Base-by-base conservation (phyloP, 805 yeast genomes). In the Cyberlindnera petersonii region DNA sequence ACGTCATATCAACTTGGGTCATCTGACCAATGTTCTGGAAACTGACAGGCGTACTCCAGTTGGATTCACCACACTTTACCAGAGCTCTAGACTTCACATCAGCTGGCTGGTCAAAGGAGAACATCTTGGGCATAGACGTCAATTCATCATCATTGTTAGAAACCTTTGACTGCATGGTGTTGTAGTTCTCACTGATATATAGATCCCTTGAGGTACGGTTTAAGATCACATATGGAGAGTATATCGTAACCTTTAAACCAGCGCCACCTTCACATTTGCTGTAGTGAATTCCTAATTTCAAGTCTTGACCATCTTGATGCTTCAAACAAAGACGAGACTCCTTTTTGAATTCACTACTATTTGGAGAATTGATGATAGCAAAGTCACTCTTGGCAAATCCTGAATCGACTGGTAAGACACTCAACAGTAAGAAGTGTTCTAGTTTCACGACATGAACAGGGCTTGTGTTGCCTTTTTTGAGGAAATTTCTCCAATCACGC, bases 21-120 rank as follows among this genome's bases (percentile, higher is more conserved):
- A 79, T 68, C 47, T 88, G 91, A 0, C 98, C 98, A 39, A 91
- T 73, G 4, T 95, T 94, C 56, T 89, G 96, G 52, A 93, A 79
- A 56, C 95, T 81, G 33, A 86, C 66, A 2, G 86, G 85, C 1
- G 67, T 58, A 47, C 96, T 83, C 75, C 85, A 74, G 6, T 69
- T 68, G 0, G 95, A 82, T 39, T 83, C 85, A 1, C 74, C 83
- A 16, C 86, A 69, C 43, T 74, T 72, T 6, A 89, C 52, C 19
- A 72, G 53, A 0, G 89, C 94, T 42, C 94, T 68, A 50, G 82
- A 81, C 29, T 70, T 73, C 20, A 79, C 72, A 35, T 76, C 81
- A 9, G 63, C 64, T 24, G 71, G 74, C 11, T 65, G 66, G 18
- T 76, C 82, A 55, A 86, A 91, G 0, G 98, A 91, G 65, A 93